Evolutionary conservation across 148 eudicot genomes (phyloP).

Genomic region (Spergularia marina): DNA sequence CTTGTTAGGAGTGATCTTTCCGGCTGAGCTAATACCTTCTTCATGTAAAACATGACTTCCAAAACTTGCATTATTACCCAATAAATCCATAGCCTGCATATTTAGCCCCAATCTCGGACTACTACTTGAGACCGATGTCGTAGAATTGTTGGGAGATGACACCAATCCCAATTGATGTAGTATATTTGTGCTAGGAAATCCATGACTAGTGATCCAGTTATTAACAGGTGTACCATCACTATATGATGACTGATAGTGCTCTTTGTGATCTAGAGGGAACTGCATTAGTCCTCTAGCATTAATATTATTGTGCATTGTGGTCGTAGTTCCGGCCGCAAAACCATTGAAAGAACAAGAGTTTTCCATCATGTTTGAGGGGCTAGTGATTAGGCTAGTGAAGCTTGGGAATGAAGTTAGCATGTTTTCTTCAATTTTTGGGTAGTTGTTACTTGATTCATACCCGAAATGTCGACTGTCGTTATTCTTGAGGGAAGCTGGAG

Average conservation of each 20-base stretch:
- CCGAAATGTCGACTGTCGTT: too few species aligned
- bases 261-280: constrained; percentile 13
- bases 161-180: constrained; percentile 31
- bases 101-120: constrained; percentile 33
- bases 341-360: constrained; percentile 26
- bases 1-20: constrained; percentile 21
- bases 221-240: not conserved
- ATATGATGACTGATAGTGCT: not conserved
- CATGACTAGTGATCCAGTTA: constrained; percentile 17
- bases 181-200: constrained; percentile 19
- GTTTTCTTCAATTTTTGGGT: constrained; percentile 33
- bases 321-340: not conserved
- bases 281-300: constrained; percentile 17
- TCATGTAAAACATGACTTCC: constrained; percentile 21
- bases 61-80: constrained; percentile 22
- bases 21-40: constrained; percentile 26
- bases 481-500: not conserved
- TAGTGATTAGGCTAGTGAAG: constrained; percentile 19
- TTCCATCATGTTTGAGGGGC: constrained; percentile 14
- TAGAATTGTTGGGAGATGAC: constrained; percentile 24
- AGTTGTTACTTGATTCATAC: constrained; percentile 4
- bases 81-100: constrained; percentile 37
- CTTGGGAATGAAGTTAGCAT: constrained; percentile 34
- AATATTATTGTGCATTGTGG: not conserved
- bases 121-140: constrained; percentile 28